Conservation (phyloP, 129 eudicot genomes). For the Sambucus nigra region DNA sequence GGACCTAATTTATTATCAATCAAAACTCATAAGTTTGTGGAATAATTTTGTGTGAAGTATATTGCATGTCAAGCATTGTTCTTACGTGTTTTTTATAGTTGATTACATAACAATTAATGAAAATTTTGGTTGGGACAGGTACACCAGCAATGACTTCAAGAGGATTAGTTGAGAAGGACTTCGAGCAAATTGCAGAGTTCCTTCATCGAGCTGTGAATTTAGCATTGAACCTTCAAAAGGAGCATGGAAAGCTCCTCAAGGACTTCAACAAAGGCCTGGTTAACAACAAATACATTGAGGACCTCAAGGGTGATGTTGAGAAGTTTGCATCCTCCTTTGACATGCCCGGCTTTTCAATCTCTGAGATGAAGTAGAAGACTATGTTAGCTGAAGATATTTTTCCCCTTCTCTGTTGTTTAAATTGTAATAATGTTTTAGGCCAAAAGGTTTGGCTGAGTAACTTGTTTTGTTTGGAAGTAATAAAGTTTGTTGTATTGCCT, state of each 20-base stretch:
- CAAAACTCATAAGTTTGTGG: too few relatives aligned
- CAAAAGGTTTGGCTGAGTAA: too few relatives aligned
- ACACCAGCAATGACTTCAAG: conserved; percentile 99
- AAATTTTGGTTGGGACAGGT: conserved; percentile 23
- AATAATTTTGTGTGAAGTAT: too few relatives aligned
- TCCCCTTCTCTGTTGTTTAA: too few relatives aligned
- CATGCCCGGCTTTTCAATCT: conserved; percentile 87
- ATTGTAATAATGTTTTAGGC: too few relatives aligned
- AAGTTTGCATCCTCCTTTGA: conserved; percentile 80
- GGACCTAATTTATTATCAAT: too few relatives aligned
- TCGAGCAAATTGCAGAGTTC: conserved; percentile 89
- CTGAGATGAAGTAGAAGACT: conserved; percentile 97
- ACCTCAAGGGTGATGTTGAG: conserved; percentile 87
- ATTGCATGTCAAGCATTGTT: too few relatives aligned
- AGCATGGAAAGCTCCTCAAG: conserved; percentile 76
- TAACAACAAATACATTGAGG: conserved; percentile 84
- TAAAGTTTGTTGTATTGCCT: too few relatives aligned
- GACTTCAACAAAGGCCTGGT: conserved; percentile 95
- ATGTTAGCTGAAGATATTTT: too few relatives aligned
- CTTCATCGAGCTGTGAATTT: conserved; percentile 69
- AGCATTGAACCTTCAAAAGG: conserved; percentile 83
- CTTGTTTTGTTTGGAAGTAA: too few relatives aligned
- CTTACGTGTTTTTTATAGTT: too few relatives aligned
- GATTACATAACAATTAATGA: too few relatives aligned
- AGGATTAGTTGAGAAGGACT: conserved; percentile 90